Evolutionary conservation across 441 rosid species (phyloP).

Genomic region (Omphalea diandra): DNA sequence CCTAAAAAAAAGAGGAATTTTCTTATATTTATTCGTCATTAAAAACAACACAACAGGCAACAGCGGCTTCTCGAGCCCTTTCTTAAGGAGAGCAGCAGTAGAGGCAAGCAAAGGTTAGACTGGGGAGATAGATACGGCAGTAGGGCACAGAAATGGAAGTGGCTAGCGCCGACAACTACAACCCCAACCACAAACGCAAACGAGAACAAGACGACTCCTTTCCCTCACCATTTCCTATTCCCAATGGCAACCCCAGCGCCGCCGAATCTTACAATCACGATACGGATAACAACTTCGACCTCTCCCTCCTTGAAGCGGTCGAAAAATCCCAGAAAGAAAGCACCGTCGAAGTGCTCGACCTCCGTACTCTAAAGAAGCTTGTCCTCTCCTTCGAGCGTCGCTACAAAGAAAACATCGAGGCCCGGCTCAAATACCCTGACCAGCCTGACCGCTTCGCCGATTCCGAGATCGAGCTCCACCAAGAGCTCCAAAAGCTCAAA

Average conservation of each 20-base stretch:
- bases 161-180: constrained; percentile 19
- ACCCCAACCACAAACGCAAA: constrained; percentile 25
- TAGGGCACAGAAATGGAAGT: constrained; percentile 23
- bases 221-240: not conserved
- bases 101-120: no score
- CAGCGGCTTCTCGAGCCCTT: no score
- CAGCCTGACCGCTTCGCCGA: constrained; percentile 91
- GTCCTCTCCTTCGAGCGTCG: constrained; percentile 97
- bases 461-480: constrained; percentile 89
- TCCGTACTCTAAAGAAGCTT: constrained; percentile 75
- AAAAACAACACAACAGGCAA: no score
- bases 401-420: constrained; percentile 91
- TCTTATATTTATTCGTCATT: no score
- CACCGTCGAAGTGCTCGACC: constrained; percentile 69
- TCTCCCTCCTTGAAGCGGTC: constrained; percentile 84
- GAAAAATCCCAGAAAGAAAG: constrained; percentile 60
- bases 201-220: constrained; percentile 24
- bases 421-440: constrained; percentile 90
- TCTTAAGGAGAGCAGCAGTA: no score
- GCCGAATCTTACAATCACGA: not conserved
- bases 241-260: not conserved
- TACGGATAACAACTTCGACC: constrained; percentile 44
- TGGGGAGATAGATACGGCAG: no score
- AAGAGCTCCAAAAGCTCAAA: constrained; percentile 86
- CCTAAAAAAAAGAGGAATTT: no score